phyloP scores from a whole-genome alignment of 352 stramenopile species.

The Pythium utonaiense region DNA sequence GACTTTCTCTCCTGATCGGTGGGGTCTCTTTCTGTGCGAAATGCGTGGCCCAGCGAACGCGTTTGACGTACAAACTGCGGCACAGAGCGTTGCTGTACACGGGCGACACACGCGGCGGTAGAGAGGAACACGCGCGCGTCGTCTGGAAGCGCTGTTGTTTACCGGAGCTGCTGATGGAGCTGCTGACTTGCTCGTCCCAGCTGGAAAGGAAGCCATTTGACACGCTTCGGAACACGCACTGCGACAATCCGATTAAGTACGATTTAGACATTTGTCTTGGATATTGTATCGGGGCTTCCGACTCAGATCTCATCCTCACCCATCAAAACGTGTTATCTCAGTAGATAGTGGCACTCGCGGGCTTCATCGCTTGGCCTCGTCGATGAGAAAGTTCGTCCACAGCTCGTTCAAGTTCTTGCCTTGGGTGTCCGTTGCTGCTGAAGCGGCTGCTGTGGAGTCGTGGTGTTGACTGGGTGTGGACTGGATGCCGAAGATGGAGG shows the following conservation, averaged over 20 bases:
- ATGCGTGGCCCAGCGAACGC: neutral
- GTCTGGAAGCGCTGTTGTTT: neutral
- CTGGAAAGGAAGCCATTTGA: constrained; percentile 27
- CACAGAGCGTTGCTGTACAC: constrained; percentile 3
- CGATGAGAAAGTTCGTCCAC: constrained; percentile 64
- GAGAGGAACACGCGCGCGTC: constrained; percentile 3
- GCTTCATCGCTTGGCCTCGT: constrained; percentile 36
- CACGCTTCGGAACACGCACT: constrained; percentile 7
- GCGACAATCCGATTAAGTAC: constrained; percentile 7
- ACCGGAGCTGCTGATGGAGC: neutral
- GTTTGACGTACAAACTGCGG: neutral
- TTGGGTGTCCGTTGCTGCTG: constrained; percentile 24
- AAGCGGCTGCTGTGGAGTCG: constrained; percentile 4
- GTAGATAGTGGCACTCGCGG: neutral
- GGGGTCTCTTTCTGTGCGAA: neutral
- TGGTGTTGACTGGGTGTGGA: neutral
- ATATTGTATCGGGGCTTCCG: constrained; percentile 4
- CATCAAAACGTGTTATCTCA: neutral
- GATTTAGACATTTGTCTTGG: constrained; percentile 1
- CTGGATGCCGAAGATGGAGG: constrained; percentile 51
- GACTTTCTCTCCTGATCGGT: neutral
- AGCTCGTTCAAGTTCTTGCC: constrained; percentile 72
- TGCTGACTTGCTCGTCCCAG: constrained; percentile 11
- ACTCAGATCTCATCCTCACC: constrained; percentile 1
- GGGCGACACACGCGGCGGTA: neutral